Evolutionary conservation across 202 grass and related monocot genomes (phyloP).

Genomic region (Setaria italica): DNA sequence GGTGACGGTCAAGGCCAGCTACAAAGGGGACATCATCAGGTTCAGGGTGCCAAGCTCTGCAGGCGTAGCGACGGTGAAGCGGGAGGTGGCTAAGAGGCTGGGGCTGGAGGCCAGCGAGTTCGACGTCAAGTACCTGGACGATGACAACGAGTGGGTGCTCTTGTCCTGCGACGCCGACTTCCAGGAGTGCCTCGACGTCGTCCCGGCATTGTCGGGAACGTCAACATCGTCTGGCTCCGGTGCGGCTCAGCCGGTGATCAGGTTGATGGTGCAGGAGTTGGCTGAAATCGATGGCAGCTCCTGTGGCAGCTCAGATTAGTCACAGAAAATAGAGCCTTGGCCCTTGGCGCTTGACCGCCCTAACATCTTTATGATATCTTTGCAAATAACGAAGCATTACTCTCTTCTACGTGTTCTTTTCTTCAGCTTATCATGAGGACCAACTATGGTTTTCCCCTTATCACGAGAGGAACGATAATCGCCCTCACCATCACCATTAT

Average conservation of each 20-base stretch:
- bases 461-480: too few relatives aligned
- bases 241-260: constrained; percentile 48
- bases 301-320: constrained; percentile 70
- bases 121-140: constrained; percentile 74
- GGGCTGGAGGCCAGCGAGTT: constrained; percentile 50
- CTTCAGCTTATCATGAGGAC: too few relatives aligned
- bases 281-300: constrained; percentile 59
- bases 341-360: constrained; percentile 4
- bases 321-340: neutral
- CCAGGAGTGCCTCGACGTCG: constrained; percentile 66
- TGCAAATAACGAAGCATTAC: too few relatives aligned
- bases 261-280: constrained; percentile 68
- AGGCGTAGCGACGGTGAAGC: constrained; percentile 45
- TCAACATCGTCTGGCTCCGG: neutral
- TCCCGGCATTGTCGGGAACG: neutral
- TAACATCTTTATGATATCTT: too few relatives aligned
- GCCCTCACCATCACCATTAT: too few relatives aligned
- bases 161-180: constrained; percentile 68
- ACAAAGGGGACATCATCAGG: constrained; percentile 66
- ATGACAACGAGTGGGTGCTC: constrained; percentile 73
- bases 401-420: too few relatives aligned
- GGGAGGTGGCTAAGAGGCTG: constrained; percentile 72
- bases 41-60: constrained; percentile 53
- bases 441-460: too few relatives aligned
- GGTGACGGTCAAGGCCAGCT: constrained; percentile 63